Conservation (phyloP, 2,329 filamentous ascomycete species). For the Nothophaeocryptopus gaeumannii region DNA sequence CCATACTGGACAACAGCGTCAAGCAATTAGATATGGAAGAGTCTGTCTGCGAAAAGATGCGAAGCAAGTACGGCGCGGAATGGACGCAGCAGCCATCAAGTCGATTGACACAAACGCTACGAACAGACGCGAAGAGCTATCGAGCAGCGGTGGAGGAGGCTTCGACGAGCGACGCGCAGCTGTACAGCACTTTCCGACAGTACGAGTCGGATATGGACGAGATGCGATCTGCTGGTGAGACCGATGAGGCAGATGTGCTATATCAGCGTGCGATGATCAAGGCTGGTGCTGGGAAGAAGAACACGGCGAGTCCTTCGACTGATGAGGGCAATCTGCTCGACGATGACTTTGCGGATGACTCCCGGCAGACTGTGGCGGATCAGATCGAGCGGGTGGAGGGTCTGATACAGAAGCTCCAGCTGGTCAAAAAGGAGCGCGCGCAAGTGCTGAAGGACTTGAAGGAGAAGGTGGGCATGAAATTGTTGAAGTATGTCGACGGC, state of each 20-base stretch:
- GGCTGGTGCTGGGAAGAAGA: constrained; percentile 65
- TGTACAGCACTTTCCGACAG: constrained; percentile 79
- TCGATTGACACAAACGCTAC: constrained; percentile 79
- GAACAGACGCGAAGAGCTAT: constrained; percentile 84
- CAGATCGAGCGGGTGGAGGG: constrained; percentile 89
- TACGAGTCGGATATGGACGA: constrained; percentile 89
- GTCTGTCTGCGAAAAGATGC: constrained; percentile 98
- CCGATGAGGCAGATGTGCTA: constrained; percentile 79
- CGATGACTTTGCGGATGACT: constrained; percentile 83
- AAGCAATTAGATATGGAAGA: constrained; percentile 96
- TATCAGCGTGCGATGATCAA: constrained; percentile 86
- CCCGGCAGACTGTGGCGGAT: constrained; percentile 74
- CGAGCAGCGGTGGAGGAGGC: constrained; percentile 87
- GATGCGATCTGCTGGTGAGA: constrained; percentile 85
- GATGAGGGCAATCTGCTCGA: constrained; percentile 80
- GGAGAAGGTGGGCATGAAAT: constrained; percentile 69
- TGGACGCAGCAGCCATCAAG: constrained; percentile 98
- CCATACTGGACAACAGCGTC: constrained; percentile 71
- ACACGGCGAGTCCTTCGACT: constrained; percentile 51
- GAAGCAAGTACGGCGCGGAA: constrained; percentile 89
- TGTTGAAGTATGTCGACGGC: constrained; percentile 10
- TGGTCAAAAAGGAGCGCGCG: constrained; percentile 86
- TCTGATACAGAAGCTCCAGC: constrained; percentile 81
- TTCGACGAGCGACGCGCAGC: constrained; percentile 76
- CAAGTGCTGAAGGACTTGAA: constrained; percentile 96